Conservation (phyloP, 495 filamentous ascomycete genomes). For the Antarctomyces pellizariae region DNA sequence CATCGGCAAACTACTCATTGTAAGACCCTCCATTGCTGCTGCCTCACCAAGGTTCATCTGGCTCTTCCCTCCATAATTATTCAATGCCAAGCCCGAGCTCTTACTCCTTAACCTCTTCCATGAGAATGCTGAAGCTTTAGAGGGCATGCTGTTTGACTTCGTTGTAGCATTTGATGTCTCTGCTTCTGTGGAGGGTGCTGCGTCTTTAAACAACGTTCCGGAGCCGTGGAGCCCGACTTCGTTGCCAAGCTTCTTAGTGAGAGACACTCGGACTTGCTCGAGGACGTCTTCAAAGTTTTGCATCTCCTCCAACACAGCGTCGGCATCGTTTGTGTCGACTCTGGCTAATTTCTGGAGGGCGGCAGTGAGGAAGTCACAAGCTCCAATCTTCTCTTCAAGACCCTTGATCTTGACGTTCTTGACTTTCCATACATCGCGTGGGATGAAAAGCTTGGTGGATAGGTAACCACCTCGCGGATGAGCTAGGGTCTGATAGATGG, state of each 20-base stretch:
- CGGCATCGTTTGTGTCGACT: conserved; percentile 73
- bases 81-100: conserved; percentile 40
- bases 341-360: conserved; percentile 61
- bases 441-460: conserved; percentile 74
- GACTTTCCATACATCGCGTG: conserved; percentile 79
- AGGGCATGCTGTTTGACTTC: conserved; percentile 30
- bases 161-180: conserved; percentile 18
- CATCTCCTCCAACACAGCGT: conserved; percentile 87
- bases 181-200: conserved; percentile 20
- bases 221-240: conserved; percentile 69
- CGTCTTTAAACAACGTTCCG: conserved; percentile 42
- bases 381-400: conserved; percentile 84
- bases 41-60: conserved; percentile 17
- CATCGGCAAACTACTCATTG: conserved; percentile 64
- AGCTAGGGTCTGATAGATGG: conserved; percentile 74
- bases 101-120: conserved; percentile 82
- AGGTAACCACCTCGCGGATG: conserved; percentile 84
- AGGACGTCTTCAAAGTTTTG: conserved; percentile 70
- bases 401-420: conserved; percentile 81
- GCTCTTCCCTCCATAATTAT: conserved; percentile 20
- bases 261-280: conserved; percentile 53
- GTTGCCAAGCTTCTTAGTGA: conserved; percentile 66
- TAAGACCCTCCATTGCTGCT: conserved; percentile 31
- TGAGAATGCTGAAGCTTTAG: conserved; percentile 47
- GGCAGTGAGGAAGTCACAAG: conserved; percentile 78